Base-by-base conservation (phyloP, 2,329 filamentous ascomycete genomes). In the Didymella pinodella region DNA sequence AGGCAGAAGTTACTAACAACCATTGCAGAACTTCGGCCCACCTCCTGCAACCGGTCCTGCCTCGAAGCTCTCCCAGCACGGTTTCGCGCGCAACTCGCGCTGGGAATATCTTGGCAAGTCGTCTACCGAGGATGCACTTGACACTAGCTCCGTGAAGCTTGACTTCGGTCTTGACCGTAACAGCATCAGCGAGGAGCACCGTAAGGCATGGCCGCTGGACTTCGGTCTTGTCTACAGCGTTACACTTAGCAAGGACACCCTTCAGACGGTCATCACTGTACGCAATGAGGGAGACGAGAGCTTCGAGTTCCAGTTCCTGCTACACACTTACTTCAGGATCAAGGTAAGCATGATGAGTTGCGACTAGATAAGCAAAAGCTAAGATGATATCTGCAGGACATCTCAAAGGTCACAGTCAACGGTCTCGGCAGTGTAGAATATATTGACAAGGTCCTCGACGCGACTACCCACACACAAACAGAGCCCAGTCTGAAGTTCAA, bases 61-160 rank as follows among this genome's bases (percentile, higher is more conserved):
- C 28, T 86, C 87, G 50, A 82, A 86, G 65, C 89, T 99, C 26
- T 89, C 93, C 3, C 93, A 97, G 80, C 95, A 98, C 81, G 95
- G 95, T 67, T 96, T 99, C 79, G 95, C 94, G 38, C 92, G 95
- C 69, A 93, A 86, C 73, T 91, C 89, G 45, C 86, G 86, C 63
- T 99, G 95, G 95, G 93, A 98, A 78, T 97, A 95, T 76, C 84
- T 99, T 50, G 93, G 93, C 73, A 96, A 94, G 80, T 92, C 89
- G 7, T 88, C 86, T n/a, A 86, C 85, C 6, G 89, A 93, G 76
- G 74, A 75, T 48, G 85, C 82, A 8, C 65, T 71, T 40, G 77
- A 77, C 59, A 73, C 77, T 12, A 74, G 77, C 49, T 89, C 88
- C 48, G 89, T 98, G 65, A 97, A 96, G 84, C 88, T 99, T 61